Evolutionary conservation across 768 basidiomycete genomes (phyloP).

Genomic region (Lentinula detonsa): DNA sequence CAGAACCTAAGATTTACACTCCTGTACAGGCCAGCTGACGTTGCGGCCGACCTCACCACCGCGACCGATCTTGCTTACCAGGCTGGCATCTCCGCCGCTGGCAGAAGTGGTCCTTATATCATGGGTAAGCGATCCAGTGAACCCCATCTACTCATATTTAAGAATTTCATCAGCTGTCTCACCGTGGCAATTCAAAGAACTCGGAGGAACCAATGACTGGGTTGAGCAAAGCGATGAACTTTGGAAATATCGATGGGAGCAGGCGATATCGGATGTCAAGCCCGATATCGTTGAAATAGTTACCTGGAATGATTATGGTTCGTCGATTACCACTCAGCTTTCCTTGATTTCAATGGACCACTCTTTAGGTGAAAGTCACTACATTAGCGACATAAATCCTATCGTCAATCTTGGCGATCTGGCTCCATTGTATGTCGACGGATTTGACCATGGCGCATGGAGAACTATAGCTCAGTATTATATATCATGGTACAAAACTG

Average conservation of each 20-base stretch:
- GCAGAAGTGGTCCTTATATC: conserved; percentile 19
- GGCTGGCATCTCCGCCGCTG: conserved; percentile 10
- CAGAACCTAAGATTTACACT: background rate
- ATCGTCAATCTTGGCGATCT: conserved; percentile 16
- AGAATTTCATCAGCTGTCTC: conserved; percentile 14
- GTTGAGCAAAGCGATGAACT: conserved; percentile 18
- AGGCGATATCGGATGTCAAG: conserved; percentile 17
- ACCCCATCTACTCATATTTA: background rate
- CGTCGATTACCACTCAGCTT: conserved; percentile 14
- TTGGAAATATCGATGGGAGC: conserved; percentile 22
- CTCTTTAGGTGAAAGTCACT: conserved; percentile 29
- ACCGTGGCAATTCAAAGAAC: conserved; percentile 21
- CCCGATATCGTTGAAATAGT: conserved; percentile 21
- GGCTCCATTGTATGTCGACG: conserved; percentile 20
- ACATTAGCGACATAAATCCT: conserved; percentile 27
- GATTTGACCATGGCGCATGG: conserved; percentile 18
- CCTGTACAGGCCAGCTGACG: conserved; percentile 15
- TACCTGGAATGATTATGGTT: conserved; percentile 17
- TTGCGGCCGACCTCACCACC: conserved; percentile 15
- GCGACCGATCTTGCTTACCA: conserved; percentile 22
- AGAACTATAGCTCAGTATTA: conserved; percentile 20
- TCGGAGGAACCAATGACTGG: conserved; percentile 16
- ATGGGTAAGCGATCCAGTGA: conserved; percentile 15
- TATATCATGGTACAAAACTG: conserved; percentile 18
- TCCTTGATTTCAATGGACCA: conserved; percentile 10